Base-by-base conservation (phyloP, 2,329 filamentous ascomycete genomes). In the Apiospora rasikravindrae region DNA sequence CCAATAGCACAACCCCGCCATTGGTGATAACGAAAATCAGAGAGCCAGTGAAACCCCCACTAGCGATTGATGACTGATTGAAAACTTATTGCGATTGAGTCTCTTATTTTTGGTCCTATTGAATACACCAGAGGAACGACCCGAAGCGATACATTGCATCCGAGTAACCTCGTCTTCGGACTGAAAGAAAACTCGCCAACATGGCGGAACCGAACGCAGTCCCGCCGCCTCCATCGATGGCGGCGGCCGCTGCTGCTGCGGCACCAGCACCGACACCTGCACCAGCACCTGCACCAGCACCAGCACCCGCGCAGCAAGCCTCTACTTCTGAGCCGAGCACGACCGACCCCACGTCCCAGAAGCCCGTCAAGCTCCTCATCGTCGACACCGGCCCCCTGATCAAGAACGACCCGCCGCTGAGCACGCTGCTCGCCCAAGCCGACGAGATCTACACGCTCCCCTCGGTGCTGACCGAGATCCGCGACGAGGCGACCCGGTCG, bases 301-400 rank as follows among this genome's bases (percentile, higher is more conserved):
- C 10, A 13, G n/a, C 57, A 64, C 57, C n/a, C 26, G 33, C 51
- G 24, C 51, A 19, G 5, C 40, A 68, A 47, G 14, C 42, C 40
- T 11, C 51, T 10, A 11, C 29, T 4, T 40, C 66, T 10, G 45
- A 49, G 22, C 45, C 22, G 45, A 49, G 22, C 19, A 49, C 45
- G 22, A n/a, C 45, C 64, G 10, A 8, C 37, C 24, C 61, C 22
- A 7, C 37, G 10, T 42, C 67, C 45, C 47, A 69, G 8, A 76
- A 98, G 95, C 88, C 92, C 0, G 90, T 97, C 69, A 91, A 97
- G 84, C 93, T 92, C 70, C 90, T 98, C 69, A 89, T 98, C 40
- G 88, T 99, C 76, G 96, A 99, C 80, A 93, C 96, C 3, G 96
- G 95, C 37, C 95, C 96, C 10, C 91, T 99, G 73, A 95, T 99